Conservation (phyloP, 2,329 filamentous ascomycete species). For the Trichoderma atrobrunneum region DNA sequence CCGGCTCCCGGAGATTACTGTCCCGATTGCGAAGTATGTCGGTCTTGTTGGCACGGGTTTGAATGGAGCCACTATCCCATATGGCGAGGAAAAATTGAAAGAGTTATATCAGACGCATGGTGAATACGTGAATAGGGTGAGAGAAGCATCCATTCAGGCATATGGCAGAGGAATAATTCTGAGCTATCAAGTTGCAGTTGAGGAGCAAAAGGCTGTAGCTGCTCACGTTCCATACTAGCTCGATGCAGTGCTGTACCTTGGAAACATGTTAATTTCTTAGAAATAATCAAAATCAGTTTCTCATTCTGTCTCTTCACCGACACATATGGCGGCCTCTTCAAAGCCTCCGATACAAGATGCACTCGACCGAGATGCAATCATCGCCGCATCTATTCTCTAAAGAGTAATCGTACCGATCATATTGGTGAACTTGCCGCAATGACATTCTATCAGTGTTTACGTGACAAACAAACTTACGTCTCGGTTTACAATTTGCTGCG, state of each 20-base stretch:
- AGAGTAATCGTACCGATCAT: background rate
- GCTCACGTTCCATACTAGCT: background rate
- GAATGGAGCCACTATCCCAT: background rate
- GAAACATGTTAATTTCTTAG: background rate
- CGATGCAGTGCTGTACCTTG: background rate
- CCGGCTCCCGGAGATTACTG: background rate
- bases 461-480: background rate
- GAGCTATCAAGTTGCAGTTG: background rate
- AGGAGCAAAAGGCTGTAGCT: background rate
- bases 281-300: background rate
- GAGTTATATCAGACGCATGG: background rate
- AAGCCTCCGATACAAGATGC: background rate
- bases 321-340: background rate
- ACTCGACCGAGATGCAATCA: background rate
- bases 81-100: background rate
- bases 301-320: background rate
- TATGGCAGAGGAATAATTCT: background rate
- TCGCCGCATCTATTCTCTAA: background rate
- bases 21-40: background rate
- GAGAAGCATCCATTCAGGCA: background rate
- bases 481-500: background rate
- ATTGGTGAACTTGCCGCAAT: background rate
- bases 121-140: background rate
- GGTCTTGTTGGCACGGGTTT: background rate
- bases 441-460: background rate